Base-by-base conservation (phyloP, 1,284 basidiomycete species). In the Ganoderma sp. region DNA sequence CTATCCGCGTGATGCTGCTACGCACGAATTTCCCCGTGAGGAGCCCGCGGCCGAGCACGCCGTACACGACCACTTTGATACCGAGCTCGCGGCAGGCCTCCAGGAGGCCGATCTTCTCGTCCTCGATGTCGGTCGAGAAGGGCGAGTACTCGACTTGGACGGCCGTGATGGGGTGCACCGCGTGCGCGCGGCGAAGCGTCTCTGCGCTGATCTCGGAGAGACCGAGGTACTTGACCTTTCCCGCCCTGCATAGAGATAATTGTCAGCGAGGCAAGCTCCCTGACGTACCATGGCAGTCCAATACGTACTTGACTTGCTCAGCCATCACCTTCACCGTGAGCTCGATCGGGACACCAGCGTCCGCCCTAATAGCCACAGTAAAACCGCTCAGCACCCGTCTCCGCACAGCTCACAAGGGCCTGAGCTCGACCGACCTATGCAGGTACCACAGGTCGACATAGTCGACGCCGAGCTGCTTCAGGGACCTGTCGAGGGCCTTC, bases 121-220 rank as follows among this genome's bases (percentile, higher is more conserved):
- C 79, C 73, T 87, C 85, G 70, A 87, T 85, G 68, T 87, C 82
- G 41, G 84, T 80, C 17, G 82, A 82, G 79, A 89, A 90, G 0
- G 90, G 88, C 2, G 86, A 88, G 72, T 86, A 87, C 76, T 91
- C 90, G 41, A 90, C 79, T 77, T 92, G 88, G 32, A 91, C 78
- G 5, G 87, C 88, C 1, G 87, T 77, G 69, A 92, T 87, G 0
- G 86, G 87, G 71, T 88, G 85, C 6, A 89, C 82, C 17, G 85
- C 84, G 70, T 88, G 83, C 3, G 91, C 91, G 56, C 89, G 86
- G 5, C 89, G 84, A 14, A 93, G 82, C 0, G 88, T 89, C 1
- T 78, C 79, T 1, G 84, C 84, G 0, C 84, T 86, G 66, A 84
- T 82, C 74, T 92, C 90, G 60, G 87, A 90, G 22, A 91, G 79